Conservation (phyloP, 2,329 filamentous ascomycete genomes). For the Lachnellula cervina region DNA sequence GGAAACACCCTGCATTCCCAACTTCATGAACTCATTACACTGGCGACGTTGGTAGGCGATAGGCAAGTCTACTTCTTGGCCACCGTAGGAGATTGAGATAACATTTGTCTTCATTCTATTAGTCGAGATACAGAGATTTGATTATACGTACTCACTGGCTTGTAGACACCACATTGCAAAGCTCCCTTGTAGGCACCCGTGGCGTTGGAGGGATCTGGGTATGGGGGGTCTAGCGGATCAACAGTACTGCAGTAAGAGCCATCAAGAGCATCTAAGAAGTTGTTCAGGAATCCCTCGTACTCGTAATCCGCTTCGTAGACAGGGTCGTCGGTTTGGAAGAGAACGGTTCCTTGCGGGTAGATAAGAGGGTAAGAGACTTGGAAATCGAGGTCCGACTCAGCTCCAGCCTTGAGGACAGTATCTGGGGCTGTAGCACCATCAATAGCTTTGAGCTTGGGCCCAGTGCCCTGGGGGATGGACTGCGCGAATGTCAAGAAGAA, state of each 20-base stretch:
- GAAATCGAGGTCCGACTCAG: constrained; percentile 41
- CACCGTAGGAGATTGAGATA: constrained; percentile 54
- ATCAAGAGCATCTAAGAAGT: constrained; percentile 44
- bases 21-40: constrained; percentile 58
- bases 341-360: constrained; percentile 40
- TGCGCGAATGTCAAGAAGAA: constrained; percentile 29
- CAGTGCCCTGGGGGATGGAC: constrained; percentile 37
- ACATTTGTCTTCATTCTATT: constrained; percentile 40
- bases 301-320: constrained; percentile 36
- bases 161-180: constrained; percentile 30
- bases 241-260: constrained; percentile 40
- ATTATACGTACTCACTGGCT: constrained; percentile 23
- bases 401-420: constrained; percentile 25
- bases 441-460: constrained; percentile 35
- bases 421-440: constrained; percentile 37
- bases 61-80: constrained; percentile 60
- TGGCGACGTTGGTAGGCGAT: constrained; percentile 54
- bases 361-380: constrained; percentile 41
- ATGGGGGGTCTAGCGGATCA: constrained; percentile 8
- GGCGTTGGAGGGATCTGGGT: constrained; percentile 6
- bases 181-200: constrained; percentile 15
- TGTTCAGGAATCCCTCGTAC: constrained; percentile 41
- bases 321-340: constrained; percentile 42
- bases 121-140: not conserved
- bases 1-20: constrained; percentile 59